phyloP scores from a whole-genome alignment of 306 rosid species.

The Hippophae tibetana region DNA sequence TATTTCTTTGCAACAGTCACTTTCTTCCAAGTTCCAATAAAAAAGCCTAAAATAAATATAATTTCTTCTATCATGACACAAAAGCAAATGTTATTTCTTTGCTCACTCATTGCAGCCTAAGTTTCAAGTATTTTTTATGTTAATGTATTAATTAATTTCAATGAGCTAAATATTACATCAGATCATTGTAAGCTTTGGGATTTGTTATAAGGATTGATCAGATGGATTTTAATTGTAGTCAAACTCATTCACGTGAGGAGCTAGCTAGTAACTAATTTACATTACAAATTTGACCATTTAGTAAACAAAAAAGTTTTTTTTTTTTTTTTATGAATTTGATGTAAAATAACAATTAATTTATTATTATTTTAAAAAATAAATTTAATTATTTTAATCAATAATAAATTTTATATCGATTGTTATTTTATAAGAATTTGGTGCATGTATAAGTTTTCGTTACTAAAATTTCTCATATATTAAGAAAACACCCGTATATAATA shows the following conservation, averaged over 20 bases:
- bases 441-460: no score
- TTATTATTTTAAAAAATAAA: no score
- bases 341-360: no score
- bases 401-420: no score
- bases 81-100: conserved; percentile 1
- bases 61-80: conserved; percentile 10
- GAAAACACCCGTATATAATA: no score
- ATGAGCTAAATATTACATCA: conserved; percentile 53
- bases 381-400: no score
- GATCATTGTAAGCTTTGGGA: conserved; percentile 40
- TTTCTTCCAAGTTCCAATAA: conserved; percentile 41
- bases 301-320: no score
- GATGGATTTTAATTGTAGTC: conserved; percentile 25
- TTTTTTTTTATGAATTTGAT: no score
- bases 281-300: not conserved
- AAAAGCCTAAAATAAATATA: conserved; percentile 28
- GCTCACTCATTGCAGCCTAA: not conserved
- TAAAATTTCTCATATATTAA: no score
- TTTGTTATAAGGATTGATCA: conserved; percentile 22
- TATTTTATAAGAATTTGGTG: no score
- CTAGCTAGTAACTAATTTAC: conserved; percentile 23
- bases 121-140: not conserved
- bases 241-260: conserved; percentile 42
- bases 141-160: not conserved
- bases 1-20: conserved; percentile 53